Percentiles rank a stretch among this genome's conserved stretches.
These are phyloP conservation scores for Aspergillus felis DNA, from an alignment of 2,329 filamentous ascomycete genomes.

Conservation along the genomic window DNA sequence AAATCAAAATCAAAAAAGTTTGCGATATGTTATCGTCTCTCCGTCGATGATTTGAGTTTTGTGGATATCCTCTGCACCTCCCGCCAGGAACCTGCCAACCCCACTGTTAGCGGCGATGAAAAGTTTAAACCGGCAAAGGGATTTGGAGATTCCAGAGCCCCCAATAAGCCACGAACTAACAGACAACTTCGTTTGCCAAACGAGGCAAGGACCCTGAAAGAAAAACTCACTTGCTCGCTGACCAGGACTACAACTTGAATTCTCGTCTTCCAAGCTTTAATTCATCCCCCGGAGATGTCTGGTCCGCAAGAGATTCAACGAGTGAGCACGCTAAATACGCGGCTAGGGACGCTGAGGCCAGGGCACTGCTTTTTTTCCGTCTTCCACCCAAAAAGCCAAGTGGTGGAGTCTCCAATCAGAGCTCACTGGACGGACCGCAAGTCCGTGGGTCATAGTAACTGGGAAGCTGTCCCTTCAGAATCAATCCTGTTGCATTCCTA, in stretches of 20 bases:
- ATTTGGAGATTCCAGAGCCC: slow-evolving; percentile 1
- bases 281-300: slow-evolving; percentile 13
- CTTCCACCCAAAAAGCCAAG: slow-evolving; percentile 8
- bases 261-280: background rate
- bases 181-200: background rate
- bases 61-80: slow-evolving; percentile 6
- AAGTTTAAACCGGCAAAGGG: slow-evolving; percentile 1
- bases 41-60: slow-evolving; percentile 5
- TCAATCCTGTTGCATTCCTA: background rate
- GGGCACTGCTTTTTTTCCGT: background rate
- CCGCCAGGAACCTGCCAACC: slow-evolving; percentile 10
- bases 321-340: slow-evolving; percentile 2
- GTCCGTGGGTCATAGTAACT: slow-evolving; percentile 14
- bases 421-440: slow-evolving; percentile 4
- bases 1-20: background rate
- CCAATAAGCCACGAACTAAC: background rate
- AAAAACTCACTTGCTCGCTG: background rate
- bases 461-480: background rate
- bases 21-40: background rate
- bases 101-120: slow-evolving; percentile 8
- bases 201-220: slow-evolving; percentile 1
- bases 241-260: background rate
- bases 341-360: slow-evolving; percentile 1
- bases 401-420: slow-evolving; percentile 11
- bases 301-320: slow-evolving; percentile 12